Base-by-base conservation (phyloP, 2,329 filamentous ascomycete genomes). In the Fusarium succisae region DNA sequence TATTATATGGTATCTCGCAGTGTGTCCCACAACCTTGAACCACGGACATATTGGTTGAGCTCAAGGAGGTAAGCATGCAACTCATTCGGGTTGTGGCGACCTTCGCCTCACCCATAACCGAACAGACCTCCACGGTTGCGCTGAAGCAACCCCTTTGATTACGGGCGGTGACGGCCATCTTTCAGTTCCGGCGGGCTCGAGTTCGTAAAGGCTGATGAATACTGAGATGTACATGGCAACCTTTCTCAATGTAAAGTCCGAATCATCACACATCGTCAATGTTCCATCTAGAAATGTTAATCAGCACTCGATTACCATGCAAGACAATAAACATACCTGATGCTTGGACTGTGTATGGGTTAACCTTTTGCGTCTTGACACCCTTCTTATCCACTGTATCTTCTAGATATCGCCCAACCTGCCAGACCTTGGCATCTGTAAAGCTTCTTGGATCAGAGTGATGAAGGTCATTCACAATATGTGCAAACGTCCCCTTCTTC, bases 181-280 rank as follows among this genome's bases (percentile, higher is more conserved):
- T 9, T 73, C 56, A 18, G 78, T 79, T 11, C 75, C 71, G 1
- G 76, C 76, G 3, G 83, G 79, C 51, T 77, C 66, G 30, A 84
- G 78, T 26, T 84, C 81, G 62, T 84, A 84, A 32, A 83, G 77
- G 0, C 81, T 79, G 38, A 84, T 70, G 20, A 84, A 78, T 20
- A 80, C 73, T 1, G 82, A 79, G 14, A 80, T 73, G 61, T 80
- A 83, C 20, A 83, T 57, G 6, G 84, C 55, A 11, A 83, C 77
- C 60, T 84, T 82, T 38, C 80, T 78, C 20, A 79, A 28, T 4
- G 81, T 78, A 54, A 83, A 80, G 0, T 73, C 73, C 6, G 79
- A 75, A 13, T 82, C 81, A 26, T 82, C 80, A 63, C 77, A 81
- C 76, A 83, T 80, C 22, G 74, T 76, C 5, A 78, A 53, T 10